phyloP scores from a whole-genome alignment of 2,329 filamentous ascomycete species.

The Boeremia lycopersici region DNA sequence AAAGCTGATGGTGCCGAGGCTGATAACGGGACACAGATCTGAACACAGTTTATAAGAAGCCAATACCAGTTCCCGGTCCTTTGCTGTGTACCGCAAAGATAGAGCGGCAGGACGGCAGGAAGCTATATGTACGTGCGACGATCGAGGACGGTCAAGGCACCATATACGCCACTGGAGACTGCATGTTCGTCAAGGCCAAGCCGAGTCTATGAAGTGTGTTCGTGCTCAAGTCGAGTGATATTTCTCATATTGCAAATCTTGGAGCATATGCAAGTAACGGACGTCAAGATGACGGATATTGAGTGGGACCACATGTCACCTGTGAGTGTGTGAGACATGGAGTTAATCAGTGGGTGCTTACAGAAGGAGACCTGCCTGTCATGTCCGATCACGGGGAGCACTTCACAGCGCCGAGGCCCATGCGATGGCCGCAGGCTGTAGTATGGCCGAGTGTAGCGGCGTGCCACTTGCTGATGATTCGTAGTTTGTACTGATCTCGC shows the following conservation, averaged over 20 bases:
- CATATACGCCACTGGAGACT: constrained; percentile 59
- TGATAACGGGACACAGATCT: constrained; percentile 48
- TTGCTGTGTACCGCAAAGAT: constrained; percentile 56
- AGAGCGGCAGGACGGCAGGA: constrained; percentile 58
- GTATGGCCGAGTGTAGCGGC: not conserved
- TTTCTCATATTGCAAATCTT: not conserved
- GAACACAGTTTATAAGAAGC: constrained; percentile 61
- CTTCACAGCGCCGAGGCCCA: not conserved
- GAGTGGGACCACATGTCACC: not conserved
- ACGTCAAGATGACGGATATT: not conserved
- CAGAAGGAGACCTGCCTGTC: not conserved
- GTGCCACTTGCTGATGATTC: not conserved
- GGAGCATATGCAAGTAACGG: not conserved
- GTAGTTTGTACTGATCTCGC: not conserved
- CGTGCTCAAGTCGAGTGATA: not conserved
- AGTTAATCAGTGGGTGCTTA: too few species aligned
- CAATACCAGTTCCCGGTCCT: constrained; percentile 57
- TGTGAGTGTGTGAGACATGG: not conserved
- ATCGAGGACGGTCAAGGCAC: constrained; percentile 58
- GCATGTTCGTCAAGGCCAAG: constrained; percentile 55
- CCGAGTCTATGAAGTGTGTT: constrained; percentile 28
- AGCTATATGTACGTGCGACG: constrained; percentile 57
- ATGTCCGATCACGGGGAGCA: too few species aligned
- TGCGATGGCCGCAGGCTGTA: not conserved
- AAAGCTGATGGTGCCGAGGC: not conserved